phyloP scores from a whole-genome alignment of 331 rosid genomes.

The Phaseolus coccineus region DNA sequence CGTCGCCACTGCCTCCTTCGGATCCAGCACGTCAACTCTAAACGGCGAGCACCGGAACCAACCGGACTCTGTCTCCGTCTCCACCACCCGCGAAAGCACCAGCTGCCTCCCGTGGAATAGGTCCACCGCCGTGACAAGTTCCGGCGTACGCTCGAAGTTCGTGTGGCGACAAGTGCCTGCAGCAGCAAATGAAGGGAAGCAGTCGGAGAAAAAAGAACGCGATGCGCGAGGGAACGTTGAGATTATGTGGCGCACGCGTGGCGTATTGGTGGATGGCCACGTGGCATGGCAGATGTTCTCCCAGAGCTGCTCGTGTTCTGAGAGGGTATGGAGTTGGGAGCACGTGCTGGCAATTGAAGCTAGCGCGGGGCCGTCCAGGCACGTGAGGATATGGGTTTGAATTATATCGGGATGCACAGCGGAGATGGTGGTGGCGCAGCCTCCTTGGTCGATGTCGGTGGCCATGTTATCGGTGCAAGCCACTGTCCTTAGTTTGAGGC shows the following conservation, averaged over 20 bases:
- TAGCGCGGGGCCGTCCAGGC: conserved; percentile 80
- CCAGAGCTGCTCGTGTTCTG: conserved; percentile 62
- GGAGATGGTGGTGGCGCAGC: conserved; percentile 51
- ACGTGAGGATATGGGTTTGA: conserved; percentile 70
- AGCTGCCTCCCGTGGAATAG: conserved; percentile 48
- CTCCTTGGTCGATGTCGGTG: conserved; percentile 3
- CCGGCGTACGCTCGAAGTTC: conserved; percentile 40
- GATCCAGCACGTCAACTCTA: conserved; percentile 72
- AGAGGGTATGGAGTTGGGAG: conserved; percentile 61
- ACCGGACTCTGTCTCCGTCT: conserved; percentile 71
- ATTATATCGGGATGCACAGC: conserved; percentile 67
- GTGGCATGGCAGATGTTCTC: conserved; percentile 60
- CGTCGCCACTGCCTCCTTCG: conserved; percentile 74
- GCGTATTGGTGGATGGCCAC: conserved; percentile 79
- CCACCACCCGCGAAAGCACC: conserved; percentile 62
- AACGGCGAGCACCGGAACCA: conserved; percentile 93
- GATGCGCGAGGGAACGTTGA: conserved; percentile 63
- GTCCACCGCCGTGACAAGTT: conserved; percentile 78
- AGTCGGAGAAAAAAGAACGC: conserved; percentile 71
- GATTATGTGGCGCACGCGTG: conserved; percentile 58
- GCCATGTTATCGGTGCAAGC: background rate
- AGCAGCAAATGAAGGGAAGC: conserved; percentile 48
- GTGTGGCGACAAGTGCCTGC: too few relatives aligned
- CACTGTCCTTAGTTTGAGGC: background rate
- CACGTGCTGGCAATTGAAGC: conserved; percentile 72